Base-by-base conservation (phyloP, 306 rosid species). In the Oxytropis ochrocephala region DNA sequence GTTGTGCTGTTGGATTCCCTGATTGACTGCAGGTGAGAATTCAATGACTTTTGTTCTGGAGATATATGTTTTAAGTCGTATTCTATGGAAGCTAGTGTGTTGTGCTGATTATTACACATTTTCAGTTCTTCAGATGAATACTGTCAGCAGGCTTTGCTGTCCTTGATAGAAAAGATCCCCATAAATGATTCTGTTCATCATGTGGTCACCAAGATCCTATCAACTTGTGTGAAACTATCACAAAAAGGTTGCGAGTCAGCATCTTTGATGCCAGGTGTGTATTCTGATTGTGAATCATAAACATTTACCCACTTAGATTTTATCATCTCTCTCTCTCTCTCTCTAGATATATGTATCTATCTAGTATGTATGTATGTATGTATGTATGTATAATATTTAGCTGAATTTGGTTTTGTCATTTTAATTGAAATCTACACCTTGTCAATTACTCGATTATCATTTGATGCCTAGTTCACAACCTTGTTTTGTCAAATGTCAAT, bases 1-100 rank as follows among this genome's bases (percentile, higher is more conserved):
- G 49, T 54, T 11, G 77, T 90, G 76, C 86, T 93, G 75, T 67
- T 93, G 88, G 94, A 85, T 43, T 84, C 96, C 76, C 79, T 93
- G 59, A 82, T 93, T 83, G 85, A 85, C 55, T 79, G 76, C 80
- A 83, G 98, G 98, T 93, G 80, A 73, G 84, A 18, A 33, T 27
- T 35, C 33, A 24, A n/a, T 65, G 55, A 17, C 60, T 48, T 36
- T 64, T 47, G 27, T 61, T 70, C 11, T 67, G 73, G 38, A 6
- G 27, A 14, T 32, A 30, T 50, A 48, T 78, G 47, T 48, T 54
- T 69, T 56, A 41, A 17, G 10, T 68, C 17, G 11, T 57, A 4
- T 43, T 29, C 27, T 72, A 19, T 50, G 12, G 17, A 57, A 51
- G 9, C 42, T 72, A 41, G 58, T 65, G 49, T 70, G 56, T 75